A percentile compares a stretch with the other conserved stretches of the same genome.
Conservation (phyloP, 441 rosid genomes). For the Gossypium trilobum region DNA sequence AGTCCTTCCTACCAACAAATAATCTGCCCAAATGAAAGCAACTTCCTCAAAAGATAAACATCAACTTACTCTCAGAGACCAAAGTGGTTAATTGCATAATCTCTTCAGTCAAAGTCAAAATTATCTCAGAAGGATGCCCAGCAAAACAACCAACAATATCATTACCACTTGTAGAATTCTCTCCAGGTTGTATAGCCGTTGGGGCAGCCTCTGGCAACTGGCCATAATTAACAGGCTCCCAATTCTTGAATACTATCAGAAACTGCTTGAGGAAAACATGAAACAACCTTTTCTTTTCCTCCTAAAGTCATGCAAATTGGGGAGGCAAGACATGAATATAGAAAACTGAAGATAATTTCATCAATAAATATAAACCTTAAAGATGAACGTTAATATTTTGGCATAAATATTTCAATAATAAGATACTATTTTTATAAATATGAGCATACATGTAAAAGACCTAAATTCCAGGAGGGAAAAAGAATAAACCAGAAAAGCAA, state of each 20-base stretch:
- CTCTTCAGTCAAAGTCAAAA: conserved; percentile 46
- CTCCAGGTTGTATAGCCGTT: conserved; percentile 26
- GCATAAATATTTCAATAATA: neutral
- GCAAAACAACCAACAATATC: conserved; percentile 46
- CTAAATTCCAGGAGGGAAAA: neutral
- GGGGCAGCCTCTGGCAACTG: conserved; percentile 36
- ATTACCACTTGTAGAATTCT: conserved; percentile 22
- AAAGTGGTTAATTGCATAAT: conserved; percentile 32
- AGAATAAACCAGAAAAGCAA: neutral
- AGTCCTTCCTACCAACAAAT: conserved; percentile 12
- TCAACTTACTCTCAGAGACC: conserved; percentile 51
- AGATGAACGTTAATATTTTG: neutral
- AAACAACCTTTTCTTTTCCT: conserved; percentile 47
- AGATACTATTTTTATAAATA: neutral
- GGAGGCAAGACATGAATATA: neutral
- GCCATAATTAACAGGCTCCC: conserved; percentile 49
- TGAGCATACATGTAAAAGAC: neutral
- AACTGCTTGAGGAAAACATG: conserved; percentile 60
- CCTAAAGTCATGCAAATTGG: conserved; percentile 32
- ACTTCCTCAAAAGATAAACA: neutral
- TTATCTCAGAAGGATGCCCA: conserved; percentile 64
- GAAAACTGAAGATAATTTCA: neutral
- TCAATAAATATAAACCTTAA: neutral
- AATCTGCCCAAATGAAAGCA: conserved; percentile 12
- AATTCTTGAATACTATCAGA: conserved; percentile 43